These are phyloP conservation scores for Myrmaecium sp. DNA, from an alignment of 2,329 filamentous ascomycete species.

Conservation along the genomic window DNA sequence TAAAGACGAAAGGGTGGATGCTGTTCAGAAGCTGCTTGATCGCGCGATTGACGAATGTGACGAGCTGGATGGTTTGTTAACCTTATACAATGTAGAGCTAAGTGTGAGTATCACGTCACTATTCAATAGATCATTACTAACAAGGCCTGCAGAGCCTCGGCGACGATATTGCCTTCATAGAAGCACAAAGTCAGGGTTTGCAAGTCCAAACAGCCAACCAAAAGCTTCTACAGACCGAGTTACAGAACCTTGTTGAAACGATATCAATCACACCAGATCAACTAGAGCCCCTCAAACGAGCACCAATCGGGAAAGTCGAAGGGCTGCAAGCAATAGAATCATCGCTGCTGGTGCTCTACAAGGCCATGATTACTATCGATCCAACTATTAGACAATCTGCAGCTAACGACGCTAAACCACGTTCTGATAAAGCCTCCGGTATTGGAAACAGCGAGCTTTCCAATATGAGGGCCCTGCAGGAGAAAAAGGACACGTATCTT, in stretches of 20 bases:
- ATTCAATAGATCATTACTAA: slow-evolving; percentile 9
- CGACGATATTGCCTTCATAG: slow-evolving; percentile 92
- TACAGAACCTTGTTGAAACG: slow-evolving; percentile 76
- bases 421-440: slow-evolving; percentile 25
- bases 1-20: slow-evolving; percentile 77
- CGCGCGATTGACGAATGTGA: slow-evolving; percentile 88
- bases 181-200: slow-evolving; percentile 89
- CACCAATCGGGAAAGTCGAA: slow-evolving; percentile 52
- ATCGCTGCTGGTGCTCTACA: slow-evolving; percentile 67
- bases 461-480: slow-evolving; percentile 82
- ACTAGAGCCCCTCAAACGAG: slow-evolving; percentile 54
- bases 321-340: slow-evolving; percentile 65
- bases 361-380: slow-evolving; percentile 86
- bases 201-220: slow-evolving; percentile 97
- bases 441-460: slow-evolving; percentile 58
- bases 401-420: slow-evolving; percentile 24
- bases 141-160: slow-evolving; percentile 53
- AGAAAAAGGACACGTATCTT: slow-evolving; percentile 83
- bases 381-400: slow-evolving; percentile 48
- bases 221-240: slow-evolving; percentile 76
- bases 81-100: slow-evolving; percentile 85
- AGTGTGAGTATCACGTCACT: slow-evolving; percentile 41
- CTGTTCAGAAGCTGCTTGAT: slow-evolving; percentile 74
- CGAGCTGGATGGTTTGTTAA: slow-evolving; percentile 84
- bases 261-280: slow-evolving; percentile 70